Evolutionary conservation across 768 basidiomycete genomes (phyloP), one percentile per base, ranked within the genome.

Genomic region (Rhodotorula paludigena): DNA sequence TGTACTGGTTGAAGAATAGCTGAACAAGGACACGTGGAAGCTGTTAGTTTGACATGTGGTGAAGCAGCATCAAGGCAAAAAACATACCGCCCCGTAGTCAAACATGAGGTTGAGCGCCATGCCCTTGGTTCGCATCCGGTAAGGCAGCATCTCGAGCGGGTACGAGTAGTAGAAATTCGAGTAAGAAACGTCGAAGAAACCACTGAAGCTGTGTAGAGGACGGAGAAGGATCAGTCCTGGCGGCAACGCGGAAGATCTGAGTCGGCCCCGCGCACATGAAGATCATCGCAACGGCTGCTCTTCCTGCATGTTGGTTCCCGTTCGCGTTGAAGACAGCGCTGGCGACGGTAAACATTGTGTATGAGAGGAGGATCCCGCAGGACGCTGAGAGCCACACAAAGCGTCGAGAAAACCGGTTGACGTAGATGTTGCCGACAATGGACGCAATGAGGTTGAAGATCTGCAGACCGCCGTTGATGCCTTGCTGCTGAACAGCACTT

Each of bases 381-480:
- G 55, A 49, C 3, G 47, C 41, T 36, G 35, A 11, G 21, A 64
- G 55, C 63, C 63, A 62, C n/a, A 62, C 30, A 28, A 21, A 20
- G 16, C 56, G 56, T n/a, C 56, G 56, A 6, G 77, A 76, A 42
- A 73, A 49, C 23, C 68, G 63, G 53, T 78, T 77, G 66, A 75
- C 47, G 35, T 62, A 72, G 66, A 77, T 20, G 28, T 72, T 59
- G 30, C 44, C 57, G 35, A 54, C 32, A 49, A 66, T 41, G 18
- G 57, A 52, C 30, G 48, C 25, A 36, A 28, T 0, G n/a, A 66
- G 52, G 52, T 66, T 53, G 71, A 77, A 57, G 64, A 66, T 59
- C n/a, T 69, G 64, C 30, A 76, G 73, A 23, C 51, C 56, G 33
- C 56, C 54, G 47, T 68, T 63, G 53, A 76, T 42, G 36, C 74